Conservation (phyloP, 1,139 yeast species). For the Meyerozyma carpophila region DNA sequence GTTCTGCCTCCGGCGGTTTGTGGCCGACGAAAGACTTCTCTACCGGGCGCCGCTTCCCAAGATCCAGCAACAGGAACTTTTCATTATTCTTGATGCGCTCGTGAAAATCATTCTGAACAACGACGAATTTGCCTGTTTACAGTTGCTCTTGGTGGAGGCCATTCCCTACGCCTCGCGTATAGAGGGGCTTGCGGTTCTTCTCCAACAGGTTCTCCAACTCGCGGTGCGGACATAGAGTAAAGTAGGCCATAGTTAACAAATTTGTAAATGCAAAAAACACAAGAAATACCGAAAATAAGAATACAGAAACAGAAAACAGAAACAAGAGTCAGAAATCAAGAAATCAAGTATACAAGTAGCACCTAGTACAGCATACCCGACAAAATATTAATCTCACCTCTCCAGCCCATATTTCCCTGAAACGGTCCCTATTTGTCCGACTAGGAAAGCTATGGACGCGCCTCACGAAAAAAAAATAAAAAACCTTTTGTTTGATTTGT, state of each 20-base stretch:
- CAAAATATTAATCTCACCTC: too few species aligned
- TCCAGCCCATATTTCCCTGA: not conserved
- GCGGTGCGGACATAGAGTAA: not conserved
- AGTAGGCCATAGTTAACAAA: too few species aligned
- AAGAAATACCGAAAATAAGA: too few species aligned
- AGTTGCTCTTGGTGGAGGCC: constrained; percentile 16
- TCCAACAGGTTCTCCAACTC: not conserved
- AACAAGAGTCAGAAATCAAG: too few species aligned
- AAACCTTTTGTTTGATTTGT: not conserved
- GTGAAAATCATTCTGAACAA: constrained; percentile 3
- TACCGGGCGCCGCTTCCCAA: constrained; percentile 30
- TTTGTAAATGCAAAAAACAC: too few species aligned
- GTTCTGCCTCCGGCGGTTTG: constrained; percentile 29
- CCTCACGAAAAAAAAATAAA: not conserved
- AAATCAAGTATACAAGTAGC: too few species aligned
- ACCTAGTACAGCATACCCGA: too few species aligned
- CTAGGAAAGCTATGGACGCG: not conserved
- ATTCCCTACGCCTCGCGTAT: constrained; percentile 20
- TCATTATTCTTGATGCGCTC: constrained; percentile 20
- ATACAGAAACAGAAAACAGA: too few species aligned
- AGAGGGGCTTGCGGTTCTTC: constrained; percentile 7
- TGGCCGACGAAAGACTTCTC: constrained; percentile 28
- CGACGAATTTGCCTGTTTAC: not conserved
- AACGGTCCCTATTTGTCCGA: not conserved
- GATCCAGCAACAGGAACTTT: constrained; percentile 31